These are phyloP conservation scores for Aeminium ludgeri DNA, from an alignment of 495 filamentous ascomycete species.

Conservation along the genomic window DNA sequence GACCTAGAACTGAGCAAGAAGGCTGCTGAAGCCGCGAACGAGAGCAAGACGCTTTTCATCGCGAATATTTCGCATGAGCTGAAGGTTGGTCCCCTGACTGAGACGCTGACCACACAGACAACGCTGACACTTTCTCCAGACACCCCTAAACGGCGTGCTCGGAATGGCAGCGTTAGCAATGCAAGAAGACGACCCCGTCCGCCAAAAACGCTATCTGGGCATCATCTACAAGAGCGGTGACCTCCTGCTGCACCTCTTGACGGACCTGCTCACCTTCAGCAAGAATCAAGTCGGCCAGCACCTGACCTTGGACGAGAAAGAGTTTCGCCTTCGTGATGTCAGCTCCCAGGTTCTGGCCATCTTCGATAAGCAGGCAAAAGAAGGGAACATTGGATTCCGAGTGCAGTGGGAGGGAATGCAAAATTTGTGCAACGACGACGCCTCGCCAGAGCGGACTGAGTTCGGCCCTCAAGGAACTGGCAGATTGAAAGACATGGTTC, in stretches of 20 bases:
- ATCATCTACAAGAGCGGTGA: constrained; percentile 86
- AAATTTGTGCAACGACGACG: constrained; percentile 25
- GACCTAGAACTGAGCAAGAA: constrained; percentile 80
- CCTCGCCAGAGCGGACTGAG: constrained; percentile 4
- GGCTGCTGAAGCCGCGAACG: constrained; percentile 79
- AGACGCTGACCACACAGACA: too few species aligned
- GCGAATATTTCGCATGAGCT: constrained; percentile 91
- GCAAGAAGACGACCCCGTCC: constrained; percentile 62
- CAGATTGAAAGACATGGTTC: constrained; percentile 51
- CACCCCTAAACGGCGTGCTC: constrained; percentile 80
- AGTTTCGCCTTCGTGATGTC: constrained; percentile 67
- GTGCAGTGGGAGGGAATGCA: constrained; percentile 48
- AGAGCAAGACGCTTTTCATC: constrained; percentile 89
- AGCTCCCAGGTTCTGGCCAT: constrained; percentile 63
- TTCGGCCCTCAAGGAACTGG: constrained; percentile 45
- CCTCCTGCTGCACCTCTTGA: constrained; percentile 70
- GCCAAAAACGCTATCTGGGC: constrained; percentile 64
- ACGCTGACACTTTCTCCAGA: constrained; percentile 91
- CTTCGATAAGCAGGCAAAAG: constrained; percentile 74
- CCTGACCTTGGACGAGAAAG: constrained; percentile 62
- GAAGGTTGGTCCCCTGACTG: too few species aligned
- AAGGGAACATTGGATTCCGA: constrained; percentile 52
- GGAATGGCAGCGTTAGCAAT: constrained; percentile 87
- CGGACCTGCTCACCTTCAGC: constrained; percentile 78
- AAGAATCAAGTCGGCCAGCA: constrained; percentile 83